These are phyloP conservation scores for Eragrostis tef DNA, from an alignment of 202 grass and related monocot species.

Conservation along the genomic window DNA sequence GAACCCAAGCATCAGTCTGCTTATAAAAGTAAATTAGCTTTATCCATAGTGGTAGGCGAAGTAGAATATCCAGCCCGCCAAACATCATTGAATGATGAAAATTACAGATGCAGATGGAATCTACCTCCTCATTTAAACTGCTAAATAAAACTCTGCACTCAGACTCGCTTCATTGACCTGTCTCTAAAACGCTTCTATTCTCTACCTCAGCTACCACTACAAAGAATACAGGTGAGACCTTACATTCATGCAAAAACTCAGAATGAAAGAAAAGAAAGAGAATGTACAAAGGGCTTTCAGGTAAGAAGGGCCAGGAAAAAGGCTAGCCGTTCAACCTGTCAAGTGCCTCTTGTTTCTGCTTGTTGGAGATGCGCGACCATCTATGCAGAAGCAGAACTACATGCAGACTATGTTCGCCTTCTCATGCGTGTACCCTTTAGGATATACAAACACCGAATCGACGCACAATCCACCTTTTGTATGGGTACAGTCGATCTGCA, in stretches of 20 bases:
- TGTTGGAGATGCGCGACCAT: neutral
- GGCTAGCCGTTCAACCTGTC: constrained; percentile 40
- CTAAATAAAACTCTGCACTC: constrained; percentile 21
- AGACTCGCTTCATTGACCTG: constrained; percentile 35
- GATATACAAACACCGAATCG: constrained; percentile 82
- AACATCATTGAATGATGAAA: constrained; percentile 48
- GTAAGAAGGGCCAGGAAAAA: constrained; percentile 58
- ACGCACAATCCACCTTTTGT: constrained; percentile 90
- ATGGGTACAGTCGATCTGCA: constrained; percentile 96
- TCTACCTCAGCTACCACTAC: constrained; percentile 50
- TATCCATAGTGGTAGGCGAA: neutral
- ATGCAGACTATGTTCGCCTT: constrained; percentile 46
- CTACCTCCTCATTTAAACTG: constrained; percentile 31
- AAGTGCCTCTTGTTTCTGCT: constrained; percentile 41
- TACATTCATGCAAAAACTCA: constrained; percentile 55
- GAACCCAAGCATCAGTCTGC: too few relatives aligned
- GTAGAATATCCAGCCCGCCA: constrained; percentile 20
- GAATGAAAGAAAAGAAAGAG: constrained; percentile 37
- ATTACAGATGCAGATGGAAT: constrained; percentile 51
- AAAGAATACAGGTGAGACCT: constrained; percentile 49
- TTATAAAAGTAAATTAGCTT: neutral
- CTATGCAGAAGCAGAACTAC: constrained; percentile 26
- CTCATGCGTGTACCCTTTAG: constrained; percentile 63
- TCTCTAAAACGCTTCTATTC: constrained; percentile 35
- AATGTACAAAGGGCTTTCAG: constrained; percentile 50